Base-by-base conservation (phyloP, 192 early-diverging fungal species). In the Entomortierella parvispora region DNA sequence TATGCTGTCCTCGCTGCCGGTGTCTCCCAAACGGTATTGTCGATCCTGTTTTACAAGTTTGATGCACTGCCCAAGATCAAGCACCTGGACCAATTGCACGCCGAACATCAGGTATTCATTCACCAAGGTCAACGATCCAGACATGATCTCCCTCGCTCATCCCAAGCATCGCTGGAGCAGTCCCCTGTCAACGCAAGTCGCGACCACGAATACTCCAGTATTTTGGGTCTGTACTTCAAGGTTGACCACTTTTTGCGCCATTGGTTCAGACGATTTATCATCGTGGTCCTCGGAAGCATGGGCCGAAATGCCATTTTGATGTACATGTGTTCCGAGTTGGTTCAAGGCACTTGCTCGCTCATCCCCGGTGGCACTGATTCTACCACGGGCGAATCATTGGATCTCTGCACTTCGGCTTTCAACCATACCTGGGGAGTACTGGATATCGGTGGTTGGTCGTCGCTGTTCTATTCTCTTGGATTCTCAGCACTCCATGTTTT, bases 301-400 rank as follows among this genome's bases (percentile, higher is more conserved):
- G 86, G 86, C 17, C 81, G 83, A 26, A 86, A 86, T 48, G 72
- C 85, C 2, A 77, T 86, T 29, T 26, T 81, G 14, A 54, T 88
- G 49, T 88, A 87, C 62, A 78, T 86, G 56, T 62, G 71, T 18
- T 61, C 70, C 15, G 83, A 83, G 42, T 12, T 83, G 17, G 59
- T 68, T 0, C 59, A 60, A 25, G 74, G 74, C 15, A 77, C 74
- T 9, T 77, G 65, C 31, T 77, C 57, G 0, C 40, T 77, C n/a
- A 68, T 77, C 44, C 74, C 48, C 15, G 74, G 44, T 2, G 74
- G 74, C 7, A 28, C 26, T 0, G 74, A 77, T 22, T 55, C 72
- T 2, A 50, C 15, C 15, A 77, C 74, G 4, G 74, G 65, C 14
- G 61, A 68, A 18, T 3, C 5, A 2, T 3, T 25, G 0, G 65